phyloP scores from a whole-genome alignment of 306 rosid genomes.

The Glycine latifolia region DNA sequence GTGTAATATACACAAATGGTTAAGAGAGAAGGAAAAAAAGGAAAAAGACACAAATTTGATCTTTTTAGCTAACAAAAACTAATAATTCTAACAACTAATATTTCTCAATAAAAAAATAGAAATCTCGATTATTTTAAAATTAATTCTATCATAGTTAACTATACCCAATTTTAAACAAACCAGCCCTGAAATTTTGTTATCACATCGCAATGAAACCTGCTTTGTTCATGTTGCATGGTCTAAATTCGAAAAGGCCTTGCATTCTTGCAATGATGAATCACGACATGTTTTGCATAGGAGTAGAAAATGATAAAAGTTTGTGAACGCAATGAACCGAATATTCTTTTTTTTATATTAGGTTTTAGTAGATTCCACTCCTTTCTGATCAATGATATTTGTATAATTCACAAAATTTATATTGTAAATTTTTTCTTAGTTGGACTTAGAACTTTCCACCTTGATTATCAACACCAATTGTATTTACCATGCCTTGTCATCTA shows the following conservation, averaged over 20 bases:
- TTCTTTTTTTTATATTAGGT: neutral
- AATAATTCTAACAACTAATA: no score
- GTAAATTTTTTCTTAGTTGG: conserved; percentile 6
- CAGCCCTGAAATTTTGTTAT: neutral
- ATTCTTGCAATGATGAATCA: neutral
- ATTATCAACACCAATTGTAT: conserved; percentile 24
- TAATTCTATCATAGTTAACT: no score
- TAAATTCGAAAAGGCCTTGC: neutral
- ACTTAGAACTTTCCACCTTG: conserved; percentile 30
- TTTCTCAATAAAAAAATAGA: neutral
- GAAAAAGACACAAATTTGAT: no score
- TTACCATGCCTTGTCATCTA: conserved; percentile 31
- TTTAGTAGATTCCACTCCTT: conserved; percentile 7
- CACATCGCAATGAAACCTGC: neutral
- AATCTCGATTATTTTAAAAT: neutral
- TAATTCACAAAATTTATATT: conserved; percentile 41
- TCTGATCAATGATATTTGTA: neutral
- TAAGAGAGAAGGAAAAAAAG: no score
- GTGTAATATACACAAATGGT: no score
- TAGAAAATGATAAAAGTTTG: neutral
- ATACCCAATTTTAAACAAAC: neutral
- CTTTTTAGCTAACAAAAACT: no score
- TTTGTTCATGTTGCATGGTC: neutral
- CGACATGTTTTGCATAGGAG: conserved; percentile 5
- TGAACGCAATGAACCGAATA: neutral